phyloP scores from a whole-genome alignment of 345 rosid species.

The Crucihimalaya himalaica region DNA sequence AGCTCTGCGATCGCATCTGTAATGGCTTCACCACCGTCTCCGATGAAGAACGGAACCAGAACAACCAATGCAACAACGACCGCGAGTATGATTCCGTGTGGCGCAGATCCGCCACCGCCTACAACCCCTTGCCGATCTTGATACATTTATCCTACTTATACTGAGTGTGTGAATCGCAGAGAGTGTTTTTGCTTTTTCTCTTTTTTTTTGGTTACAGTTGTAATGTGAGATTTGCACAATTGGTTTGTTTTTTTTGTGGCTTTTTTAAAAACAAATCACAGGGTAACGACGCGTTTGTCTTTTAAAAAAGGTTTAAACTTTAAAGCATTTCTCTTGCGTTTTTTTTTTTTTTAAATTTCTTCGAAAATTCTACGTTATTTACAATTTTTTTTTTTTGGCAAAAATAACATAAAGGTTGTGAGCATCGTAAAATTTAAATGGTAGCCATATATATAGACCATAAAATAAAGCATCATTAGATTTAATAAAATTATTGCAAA shows the following conservation, averaged over 20 bases:
- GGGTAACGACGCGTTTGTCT: slow-evolving; percentile 25
- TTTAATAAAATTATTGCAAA: too few species aligned
- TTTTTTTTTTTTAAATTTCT: not conserved
- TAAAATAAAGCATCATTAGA: too few species aligned
- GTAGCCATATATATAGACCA: too few species aligned
- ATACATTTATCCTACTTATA: slow-evolving; percentile 14
- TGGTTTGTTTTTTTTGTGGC: not conserved
- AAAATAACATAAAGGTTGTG: too few species aligned
- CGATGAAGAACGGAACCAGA: slow-evolving; percentile 61
- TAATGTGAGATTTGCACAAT: not conserved
- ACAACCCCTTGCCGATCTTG: slow-evolving; percentile 44
- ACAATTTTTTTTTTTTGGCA: not conserved
- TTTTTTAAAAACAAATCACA: too few species aligned
- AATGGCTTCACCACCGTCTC: slow-evolving; percentile 80
- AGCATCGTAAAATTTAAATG: too few species aligned
- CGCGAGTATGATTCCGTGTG: slow-evolving; percentile 75
- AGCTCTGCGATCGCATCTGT: slow-evolving; percentile 76
- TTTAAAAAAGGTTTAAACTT: slow-evolving; percentile 3
- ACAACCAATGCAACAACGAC: slow-evolving; percentile 66
- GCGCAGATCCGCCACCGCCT: slow-evolving; percentile 59
- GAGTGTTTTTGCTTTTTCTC: not conserved
- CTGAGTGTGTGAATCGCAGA: not conserved
- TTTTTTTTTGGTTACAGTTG: not conserved
- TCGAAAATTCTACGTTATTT: not conserved
- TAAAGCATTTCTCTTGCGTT: slow-evolving; percentile 9